These are phyloP conservation scores for Monosporascus cannonballus DNA, from an alignment of 2,329 filamentous ascomycete genomes.

Conservation along the genomic window DNA sequence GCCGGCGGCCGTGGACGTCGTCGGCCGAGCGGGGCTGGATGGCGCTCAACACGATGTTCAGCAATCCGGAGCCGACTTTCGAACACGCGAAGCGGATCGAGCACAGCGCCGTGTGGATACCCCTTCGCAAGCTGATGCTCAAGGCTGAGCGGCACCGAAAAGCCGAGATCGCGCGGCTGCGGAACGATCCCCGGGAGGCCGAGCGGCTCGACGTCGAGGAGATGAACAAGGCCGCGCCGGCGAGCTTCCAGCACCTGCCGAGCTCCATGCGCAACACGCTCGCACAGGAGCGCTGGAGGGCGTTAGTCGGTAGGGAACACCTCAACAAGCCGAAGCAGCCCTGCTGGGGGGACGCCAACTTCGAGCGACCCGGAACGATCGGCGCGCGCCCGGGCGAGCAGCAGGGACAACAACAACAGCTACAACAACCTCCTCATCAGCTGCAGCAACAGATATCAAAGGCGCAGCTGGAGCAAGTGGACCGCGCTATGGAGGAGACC, in stretches of 20 bases:
- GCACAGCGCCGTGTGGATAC: slow-evolving; percentile 45
- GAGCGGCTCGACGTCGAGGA: slow-evolving; percentile 44
- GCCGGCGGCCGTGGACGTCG: slow-evolving; percentile 42
- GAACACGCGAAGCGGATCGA: slow-evolving; percentile 40
- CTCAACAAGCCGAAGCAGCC: slow-evolving; percentile 9
- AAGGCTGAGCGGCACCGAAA: slow-evolving; percentile 47
- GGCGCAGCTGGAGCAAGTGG: slow-evolving; percentile 25
- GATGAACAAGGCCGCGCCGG: slow-evolving; percentile 35
- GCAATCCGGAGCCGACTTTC: slow-evolving; percentile 29
- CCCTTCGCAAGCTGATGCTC: slow-evolving; percentile 47
- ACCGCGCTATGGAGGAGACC: slow-evolving; percentile 31
- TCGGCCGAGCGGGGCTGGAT: slow-evolving; percentile 46
- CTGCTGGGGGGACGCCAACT: slow-evolving; percentile 10
- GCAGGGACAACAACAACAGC: neutral
- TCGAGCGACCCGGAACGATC: slow-evolving; percentile 8
- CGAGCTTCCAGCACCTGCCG: slow-evolving; percentile 42
- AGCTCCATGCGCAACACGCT: slow-evolving; percentile 39
- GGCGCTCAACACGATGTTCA: slow-evolving; percentile 33
- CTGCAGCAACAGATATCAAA: slow-evolving; percentile 1
- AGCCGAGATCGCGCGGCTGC: slow-evolving; percentile 43
- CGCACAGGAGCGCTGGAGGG: slow-evolving; percentile 47
- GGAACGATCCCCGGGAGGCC: slow-evolving; percentile 41
- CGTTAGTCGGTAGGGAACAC: slow-evolving; percentile 33
- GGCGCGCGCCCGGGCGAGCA: neutral
- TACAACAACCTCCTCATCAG: neutral